These are phyloP conservation scores for Pinus albicaulis DNA, from an alignment of 75 land plant species.

Conservation along the genomic window DNA sequence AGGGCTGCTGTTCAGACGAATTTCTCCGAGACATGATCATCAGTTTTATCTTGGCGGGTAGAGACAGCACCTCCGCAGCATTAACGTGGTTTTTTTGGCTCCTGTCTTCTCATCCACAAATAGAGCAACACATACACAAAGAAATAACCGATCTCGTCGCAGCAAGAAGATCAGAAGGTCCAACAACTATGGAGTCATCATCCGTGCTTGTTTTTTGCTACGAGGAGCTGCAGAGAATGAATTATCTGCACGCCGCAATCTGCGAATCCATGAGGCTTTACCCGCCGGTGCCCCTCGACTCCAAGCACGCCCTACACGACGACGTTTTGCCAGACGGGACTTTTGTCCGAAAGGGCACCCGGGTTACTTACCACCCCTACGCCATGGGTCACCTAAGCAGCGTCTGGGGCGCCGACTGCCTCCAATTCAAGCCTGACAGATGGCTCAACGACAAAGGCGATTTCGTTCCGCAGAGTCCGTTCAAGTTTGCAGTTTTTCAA, in stretches of 20 bases:
- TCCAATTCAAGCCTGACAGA: conserved; percentile 35
- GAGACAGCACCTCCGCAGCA: conserved; percentile 43
- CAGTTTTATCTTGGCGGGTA: conserved; percentile 56
- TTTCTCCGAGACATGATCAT: conserved; percentile 42
- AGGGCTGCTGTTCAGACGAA: background rate
- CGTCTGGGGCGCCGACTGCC: conserved; percentile 33
- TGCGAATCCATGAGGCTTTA: conserved; percentile 59
- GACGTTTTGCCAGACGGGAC: conserved; percentile 68
- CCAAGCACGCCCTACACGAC: conserved; percentile 41
- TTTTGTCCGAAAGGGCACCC: conserved; percentile 26
- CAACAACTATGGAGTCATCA: no score
- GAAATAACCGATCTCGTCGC: conserved; percentile 11
- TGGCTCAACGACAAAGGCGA: conserved; percentile 27
- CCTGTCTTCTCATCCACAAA: conserved; percentile 20
- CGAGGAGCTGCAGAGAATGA: conserved; percentile 45
- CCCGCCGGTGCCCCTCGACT: conserved; percentile 67
- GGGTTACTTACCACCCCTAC: conserved; percentile 56
- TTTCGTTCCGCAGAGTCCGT: conserved; percentile 24
- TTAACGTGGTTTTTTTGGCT: conserved; percentile 70
- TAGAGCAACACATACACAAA: conserved; percentile 20
- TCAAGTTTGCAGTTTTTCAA: conserved; percentile 36
- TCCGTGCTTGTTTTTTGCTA: conserved; percentile 11
- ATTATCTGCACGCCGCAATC: conserved; percentile 59
- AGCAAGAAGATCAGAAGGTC: background rate
- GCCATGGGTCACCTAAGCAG: conserved; percentile 57